Conservation (phyloP, 2,329 filamentous ascomycete genomes). For the Cucurbitaria berberidis region DNA sequence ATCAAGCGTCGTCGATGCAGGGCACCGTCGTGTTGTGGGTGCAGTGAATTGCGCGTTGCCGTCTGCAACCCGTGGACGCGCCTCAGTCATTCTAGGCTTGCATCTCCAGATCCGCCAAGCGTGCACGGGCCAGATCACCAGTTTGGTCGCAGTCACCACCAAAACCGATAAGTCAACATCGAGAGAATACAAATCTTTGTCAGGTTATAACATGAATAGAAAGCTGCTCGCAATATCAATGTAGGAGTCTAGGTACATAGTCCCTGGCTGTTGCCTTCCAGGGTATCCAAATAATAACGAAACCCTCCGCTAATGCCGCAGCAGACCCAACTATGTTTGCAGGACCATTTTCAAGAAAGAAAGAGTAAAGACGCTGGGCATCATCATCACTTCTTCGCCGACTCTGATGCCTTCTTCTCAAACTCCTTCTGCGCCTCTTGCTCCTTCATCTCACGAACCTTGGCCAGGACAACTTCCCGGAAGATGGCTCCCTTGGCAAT, state of each 20-base stretch:
- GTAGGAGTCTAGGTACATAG: conserved; percentile 15
- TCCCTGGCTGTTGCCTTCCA: conserved; percentile 30
- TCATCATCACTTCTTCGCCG: conserved; percentile 31
- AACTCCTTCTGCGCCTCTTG: conserved; percentile 76
- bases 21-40: conserved; percentile 34
- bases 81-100: conserved; percentile 22
- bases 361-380: not conserved
- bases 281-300: conserved; percentile 38
- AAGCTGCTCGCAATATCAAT: conserved; percentile 13
- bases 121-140: conserved; percentile 11
- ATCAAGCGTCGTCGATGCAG: conserved; percentile 13
- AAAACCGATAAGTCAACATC: not conserved
- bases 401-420: conserved; percentile 61
- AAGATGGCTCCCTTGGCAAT: conserved; percentile 77
- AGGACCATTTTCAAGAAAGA: conserved; percentile 8
- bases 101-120: conserved; percentile 13
- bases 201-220: not conserved
- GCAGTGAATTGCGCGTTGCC: conserved; percentile 42
- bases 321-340: conserved; percentile 26
- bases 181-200: not conserved
- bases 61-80: conserved; percentile 30
- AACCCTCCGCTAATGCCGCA: conserved; percentile 29
- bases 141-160: not conserved
- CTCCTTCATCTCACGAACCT: conserved; percentile 90
- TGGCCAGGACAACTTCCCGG: conserved; percentile 90